These are phyloP conservation scores for Russula abietina DNA, from an alignment of 768 basidiomycete genomes.

Conservation along the genomic window DNA sequence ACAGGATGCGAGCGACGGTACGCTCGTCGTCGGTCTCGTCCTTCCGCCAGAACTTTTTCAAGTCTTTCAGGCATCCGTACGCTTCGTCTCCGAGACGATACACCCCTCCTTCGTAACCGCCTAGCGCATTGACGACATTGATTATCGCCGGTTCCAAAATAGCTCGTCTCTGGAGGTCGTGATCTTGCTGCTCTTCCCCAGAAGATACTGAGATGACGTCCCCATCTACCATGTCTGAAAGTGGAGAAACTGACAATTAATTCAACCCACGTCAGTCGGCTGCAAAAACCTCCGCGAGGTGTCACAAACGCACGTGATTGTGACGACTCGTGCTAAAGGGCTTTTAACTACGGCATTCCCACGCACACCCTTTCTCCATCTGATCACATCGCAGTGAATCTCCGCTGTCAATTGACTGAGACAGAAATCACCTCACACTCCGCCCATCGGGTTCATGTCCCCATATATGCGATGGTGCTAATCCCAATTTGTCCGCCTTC, in stretches of 20 bases:
- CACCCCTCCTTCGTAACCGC: conserved; percentile 58
- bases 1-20: conserved; percentile 89
- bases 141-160: conserved; percentile 63
- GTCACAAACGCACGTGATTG: conserved; percentile 15
- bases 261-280: not conserved
- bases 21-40: conserved; percentile 97
- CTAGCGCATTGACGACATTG: conserved; percentile 74
- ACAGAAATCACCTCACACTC: not conserved
- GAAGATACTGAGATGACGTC: conserved; percentile 30
- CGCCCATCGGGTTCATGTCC: not conserved
- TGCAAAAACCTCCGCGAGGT: not conserved
- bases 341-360: too few species aligned
- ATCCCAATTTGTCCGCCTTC: conserved; percentile 2
- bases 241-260: not conserved
- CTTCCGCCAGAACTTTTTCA: conserved; percentile 93
- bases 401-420: not conserved
- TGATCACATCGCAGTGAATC: not conserved
- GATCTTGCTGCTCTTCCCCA: conserved; percentile 30
- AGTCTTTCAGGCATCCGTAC: conserved; percentile 82
- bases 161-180: conserved; percentile 39
- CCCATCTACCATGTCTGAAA: conserved; percentile 27
- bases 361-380: conserved; percentile 11
- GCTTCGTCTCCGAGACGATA: conserved; percentile 80
- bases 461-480: not conserved
- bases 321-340: conserved; percentile 6